phyloP scores from a whole-genome alignment of 371 early-diverging fungal species.

The Catenaria anguillulae region DNA sequence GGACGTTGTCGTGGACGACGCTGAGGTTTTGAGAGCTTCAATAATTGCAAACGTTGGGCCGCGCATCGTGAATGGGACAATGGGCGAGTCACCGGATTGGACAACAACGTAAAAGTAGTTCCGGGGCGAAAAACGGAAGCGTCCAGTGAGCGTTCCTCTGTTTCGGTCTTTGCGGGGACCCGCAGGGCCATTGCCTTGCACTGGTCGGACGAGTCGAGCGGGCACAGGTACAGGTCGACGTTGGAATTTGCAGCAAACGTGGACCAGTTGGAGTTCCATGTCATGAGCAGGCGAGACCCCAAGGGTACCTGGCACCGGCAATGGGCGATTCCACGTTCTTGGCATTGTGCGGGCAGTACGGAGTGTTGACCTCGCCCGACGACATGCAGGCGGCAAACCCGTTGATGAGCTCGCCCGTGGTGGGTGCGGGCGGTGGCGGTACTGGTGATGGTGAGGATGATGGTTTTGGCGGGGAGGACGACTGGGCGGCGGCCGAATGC shows the following conservation, averaged over 20 bases:
- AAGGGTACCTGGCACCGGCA: not conserved
- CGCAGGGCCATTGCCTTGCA: not conserved
- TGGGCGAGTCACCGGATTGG: not conserved
- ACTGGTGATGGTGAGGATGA: too few relatives aligned
- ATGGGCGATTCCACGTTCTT: not conserved
- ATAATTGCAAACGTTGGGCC: not conserved
- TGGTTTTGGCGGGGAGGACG: too few relatives aligned
- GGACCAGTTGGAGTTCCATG: conserved; percentile 4
- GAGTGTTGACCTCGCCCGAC: conserved; percentile 2
- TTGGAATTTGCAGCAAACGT: not conserved
- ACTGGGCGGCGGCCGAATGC: too few relatives aligned
- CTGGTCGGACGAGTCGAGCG: not conserved
- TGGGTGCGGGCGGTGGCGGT: too few relatives aligned
- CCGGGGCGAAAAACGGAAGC: not conserved
- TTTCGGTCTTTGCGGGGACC: not conserved
- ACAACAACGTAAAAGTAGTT: not conserved
- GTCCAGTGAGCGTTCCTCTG: not conserved
- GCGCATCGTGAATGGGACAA: not conserved
- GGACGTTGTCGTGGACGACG: too few relatives aligned
- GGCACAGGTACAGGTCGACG: conserved; percentile 7
- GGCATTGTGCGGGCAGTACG: conserved; percentile 6
- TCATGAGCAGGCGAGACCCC: not conserved
- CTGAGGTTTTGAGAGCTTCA: too few relatives aligned
- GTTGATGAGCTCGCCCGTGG: not conserved
- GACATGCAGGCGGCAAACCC: not conserved